phyloP scores from a whole-genome alignment of 495 filamentous ascomycete species.

The Trichocladium antarcticum region DNA sequence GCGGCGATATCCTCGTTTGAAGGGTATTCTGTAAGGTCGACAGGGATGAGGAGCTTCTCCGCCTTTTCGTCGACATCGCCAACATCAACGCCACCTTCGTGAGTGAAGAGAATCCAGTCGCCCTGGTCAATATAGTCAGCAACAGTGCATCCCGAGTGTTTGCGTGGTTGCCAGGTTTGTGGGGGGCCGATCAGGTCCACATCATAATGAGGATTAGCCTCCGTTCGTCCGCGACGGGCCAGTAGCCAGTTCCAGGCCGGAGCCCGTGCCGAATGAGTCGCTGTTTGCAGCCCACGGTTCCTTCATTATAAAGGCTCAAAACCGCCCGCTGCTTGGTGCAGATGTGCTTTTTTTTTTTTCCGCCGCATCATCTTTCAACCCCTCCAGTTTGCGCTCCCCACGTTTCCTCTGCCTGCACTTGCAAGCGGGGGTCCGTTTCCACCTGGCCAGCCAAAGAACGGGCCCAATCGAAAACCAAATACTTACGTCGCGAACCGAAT shows the following conservation, averaged over 20 bases:
- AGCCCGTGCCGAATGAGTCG: constrained; percentile 5
- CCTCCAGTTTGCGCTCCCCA: neutral
- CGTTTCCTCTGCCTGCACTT: constrained; percentile 9
- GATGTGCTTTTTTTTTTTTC: neutral
- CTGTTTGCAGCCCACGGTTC: neutral
- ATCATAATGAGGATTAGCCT: constrained; percentile 39
- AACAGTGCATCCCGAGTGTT: constrained; percentile 21
- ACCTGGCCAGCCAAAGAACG: constrained; percentile 5
- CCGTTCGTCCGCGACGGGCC: constrained; percentile 43
- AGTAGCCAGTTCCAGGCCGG: constrained; percentile 12
- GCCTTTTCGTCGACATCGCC: constrained; percentile 98
- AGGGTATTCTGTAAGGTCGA: constrained; percentile 88
- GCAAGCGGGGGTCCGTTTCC: constrained; percentile 10
- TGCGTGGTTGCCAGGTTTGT: neutral
- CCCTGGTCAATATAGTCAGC: constrained; percentile 46
- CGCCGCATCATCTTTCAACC: neutral
- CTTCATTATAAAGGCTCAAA: constrained; percentile 12
- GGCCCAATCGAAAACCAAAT: constrained; percentile 4
- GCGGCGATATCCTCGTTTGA: constrained; percentile 88
- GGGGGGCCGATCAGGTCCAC: constrained; percentile 16
- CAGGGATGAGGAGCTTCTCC: constrained; percentile 93
- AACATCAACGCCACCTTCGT: constrained; percentile 98
- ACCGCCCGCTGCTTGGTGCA: constrained; percentile 2
- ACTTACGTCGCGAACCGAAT: constrained; percentile 33
- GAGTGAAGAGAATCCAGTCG: constrained; percentile 98